These are phyloP conservation scores for California macrophylla DNA, from an alignment of 441 rosid species.

Conservation along the genomic window DNA sequence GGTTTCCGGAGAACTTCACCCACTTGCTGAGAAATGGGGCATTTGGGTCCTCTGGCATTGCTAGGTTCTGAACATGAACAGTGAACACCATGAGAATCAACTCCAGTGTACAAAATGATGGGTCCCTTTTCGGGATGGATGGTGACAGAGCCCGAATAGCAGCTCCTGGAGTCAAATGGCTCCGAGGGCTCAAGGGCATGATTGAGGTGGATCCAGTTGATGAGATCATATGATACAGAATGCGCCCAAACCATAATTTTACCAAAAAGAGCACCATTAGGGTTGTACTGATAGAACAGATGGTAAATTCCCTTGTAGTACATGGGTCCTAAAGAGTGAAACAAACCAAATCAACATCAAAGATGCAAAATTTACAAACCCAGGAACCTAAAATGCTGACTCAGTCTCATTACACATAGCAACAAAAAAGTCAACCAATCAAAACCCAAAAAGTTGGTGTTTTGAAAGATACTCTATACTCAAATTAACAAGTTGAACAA, in stretches of 20 bases:
- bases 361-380: too few relatives aligned
- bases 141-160: slow-evolving; percentile 52
- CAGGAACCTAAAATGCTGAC: too few relatives aligned
- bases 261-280: slow-evolving; percentile 36
- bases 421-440: too few relatives aligned
- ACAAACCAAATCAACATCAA: not conserved
- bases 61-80: slow-evolving; percentile 46
- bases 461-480: too few relatives aligned
- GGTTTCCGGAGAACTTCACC: slow-evolving; percentile 35
- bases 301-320: slow-evolving; percentile 45
- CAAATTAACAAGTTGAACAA: not conserved
- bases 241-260: slow-evolving; percentile 46
- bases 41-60: slow-evolving; percentile 30
- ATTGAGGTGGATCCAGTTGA: slow-evolving; percentile 40
- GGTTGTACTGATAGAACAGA: slow-evolving; percentile 50
- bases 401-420: too few relatives aligned
- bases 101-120: slow-evolving; percentile 44
- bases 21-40: slow-evolving; percentile 42
- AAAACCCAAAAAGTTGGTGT: too few relatives aligned
- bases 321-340: slow-evolving; percentile 32
- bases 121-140: slow-evolving; percentile 33
- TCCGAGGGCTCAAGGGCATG: slow-evolving; percentile 41
- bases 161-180: slow-evolving; percentile 40
- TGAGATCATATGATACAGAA: slow-evolving; percentile 44
- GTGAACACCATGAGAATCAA: slow-evolving; percentile 28